These are phyloP conservation scores for Rugonectria rugulosa DNA, from an alignment of 2,329 filamentous ascomycete genomes.

Conservation along the genomic window DNA sequence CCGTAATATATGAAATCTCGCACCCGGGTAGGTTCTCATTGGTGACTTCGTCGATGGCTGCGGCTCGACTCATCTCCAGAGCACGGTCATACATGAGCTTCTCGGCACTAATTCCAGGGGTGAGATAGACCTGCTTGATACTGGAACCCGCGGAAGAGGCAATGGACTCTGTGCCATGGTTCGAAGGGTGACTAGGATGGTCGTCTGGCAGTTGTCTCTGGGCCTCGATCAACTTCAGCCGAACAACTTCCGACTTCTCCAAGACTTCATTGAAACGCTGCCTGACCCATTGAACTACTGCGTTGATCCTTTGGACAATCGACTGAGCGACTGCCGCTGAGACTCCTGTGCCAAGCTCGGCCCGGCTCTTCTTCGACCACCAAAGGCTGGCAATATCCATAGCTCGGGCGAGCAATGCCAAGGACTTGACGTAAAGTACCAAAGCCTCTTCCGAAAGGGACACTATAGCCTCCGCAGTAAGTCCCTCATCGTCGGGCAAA, in stretches of 20 bases:
- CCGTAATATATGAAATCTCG: conserved; percentile 91
- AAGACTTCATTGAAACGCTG: conserved; percentile 95
- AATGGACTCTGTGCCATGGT: conserved; percentile 69
- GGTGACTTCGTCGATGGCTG: conserved; percentile 94
- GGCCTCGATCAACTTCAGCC: conserved; percentile 83
- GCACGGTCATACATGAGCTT: conserved; percentile 98
- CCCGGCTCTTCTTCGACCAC: conserved; percentile 84
- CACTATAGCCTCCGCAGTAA: conserved; percentile 87
- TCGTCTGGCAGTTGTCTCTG: conserved; percentile 84
- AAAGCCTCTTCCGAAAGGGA: conserved; percentile 92
- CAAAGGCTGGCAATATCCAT: conserved; percentile 95
- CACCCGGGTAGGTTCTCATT: conserved; percentile 88
- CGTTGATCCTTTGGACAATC: conserved; percentile 79
- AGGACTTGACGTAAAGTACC: conserved; percentile 93
- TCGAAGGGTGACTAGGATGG: conserved; percentile 85
- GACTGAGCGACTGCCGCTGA: conserved; percentile 55
- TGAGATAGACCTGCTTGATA: conserved; percentile 82
- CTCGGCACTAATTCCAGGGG: conserved; percentile 89
- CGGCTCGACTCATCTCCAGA: conserved; percentile 93
- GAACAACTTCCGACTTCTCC: conserved; percentile 95
- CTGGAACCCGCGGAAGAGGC: conserved; percentile 68
- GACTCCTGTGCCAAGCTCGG: conserved; percentile 57
- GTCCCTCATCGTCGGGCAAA: conserved; percentile 70
- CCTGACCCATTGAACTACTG: conserved; percentile 94
- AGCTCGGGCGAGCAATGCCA: conserved; percentile 87